Evolutionary conservation across 129 eudicot species (phyloP).

Genomic region (Artemisia argyi): DNA sequence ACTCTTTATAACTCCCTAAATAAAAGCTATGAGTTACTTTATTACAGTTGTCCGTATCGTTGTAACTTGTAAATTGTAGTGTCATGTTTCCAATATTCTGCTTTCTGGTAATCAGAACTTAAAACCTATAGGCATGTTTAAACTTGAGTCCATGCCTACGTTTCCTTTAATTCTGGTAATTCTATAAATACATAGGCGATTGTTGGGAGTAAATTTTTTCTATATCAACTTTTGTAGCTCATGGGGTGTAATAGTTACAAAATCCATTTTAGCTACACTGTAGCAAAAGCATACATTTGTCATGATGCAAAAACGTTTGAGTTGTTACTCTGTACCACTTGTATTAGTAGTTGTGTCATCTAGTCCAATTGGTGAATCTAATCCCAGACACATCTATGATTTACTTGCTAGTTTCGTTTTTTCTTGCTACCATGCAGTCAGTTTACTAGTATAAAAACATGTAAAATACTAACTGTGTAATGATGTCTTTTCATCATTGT

Average conservation of each 20-base stretch:
- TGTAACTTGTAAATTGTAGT: constrained; percentile 1
- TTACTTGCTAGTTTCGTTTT: neutral
- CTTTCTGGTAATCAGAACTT: neutral
- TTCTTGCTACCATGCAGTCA: neutral
- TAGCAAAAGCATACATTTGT: neutral
- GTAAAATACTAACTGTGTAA: constrained; percentile 2
- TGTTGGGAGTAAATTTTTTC: neutral
- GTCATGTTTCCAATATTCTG: neutral
- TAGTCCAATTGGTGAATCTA: neutral
- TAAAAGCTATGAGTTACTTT: constrained; percentile 14
- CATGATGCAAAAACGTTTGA: constrained; percentile 8
- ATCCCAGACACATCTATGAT: neutral
- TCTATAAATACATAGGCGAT: neutral
- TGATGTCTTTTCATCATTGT: neutral
- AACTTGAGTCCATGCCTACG: neutral
- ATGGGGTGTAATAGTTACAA: neutral
- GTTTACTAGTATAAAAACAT: neutral
- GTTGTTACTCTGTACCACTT: neutral
- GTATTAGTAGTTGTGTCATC: neutral
- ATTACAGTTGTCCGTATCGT: neutral
- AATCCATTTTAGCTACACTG: neutral
- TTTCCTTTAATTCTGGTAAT: neutral
- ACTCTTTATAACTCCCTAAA: constrained; percentile 17
- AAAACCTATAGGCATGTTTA: neutral
- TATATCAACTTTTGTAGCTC: constrained; percentile 6